Evolutionary conservation across 805 yeast species (phyloP), one percentile per base, ranked within the genome.

Genomic region (Yamadazyma tumulicola): DNA sequence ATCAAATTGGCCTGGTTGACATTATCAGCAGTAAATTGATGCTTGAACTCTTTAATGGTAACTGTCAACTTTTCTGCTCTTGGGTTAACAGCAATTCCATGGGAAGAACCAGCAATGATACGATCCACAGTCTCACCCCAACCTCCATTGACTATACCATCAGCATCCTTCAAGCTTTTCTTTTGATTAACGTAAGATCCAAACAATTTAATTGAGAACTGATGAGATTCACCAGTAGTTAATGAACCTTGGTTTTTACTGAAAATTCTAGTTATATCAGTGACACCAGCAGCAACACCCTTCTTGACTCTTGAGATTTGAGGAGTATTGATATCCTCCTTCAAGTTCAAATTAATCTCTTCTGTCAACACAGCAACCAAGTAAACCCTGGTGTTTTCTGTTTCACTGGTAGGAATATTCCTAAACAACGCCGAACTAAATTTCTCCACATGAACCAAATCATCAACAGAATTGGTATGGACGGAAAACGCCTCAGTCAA

Each of bases 91-190:
- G 89, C 91, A 35, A 85, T 76, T 43, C 95, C 95, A 35, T 74
- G 74, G 38, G 70, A 75, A 1, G 89, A 75, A 17, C 94, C 93
- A 11, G 75, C 55, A 43, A 87, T 80, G 41, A 87, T 83, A 48
- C 94, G 67, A 48, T 85, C 87, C 15, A 83, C 74, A 32, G 85
- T 61, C 42, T 82, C 89, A 61, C 96, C 96, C 96, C 96, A 87
- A 32, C 96, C 96, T 40, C 76, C 72, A 39, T 55, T 61, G n/a
- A 43, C 42, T 13, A 34, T 41, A 3, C 36, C 29, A 3, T 46
- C 48, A 9, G 43, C 40, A 6, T 35, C 40, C 22, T 38, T 38
- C 20, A 41, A 19, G 21, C 55, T 54, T 40, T 52, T 61, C 41
- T 64, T 64, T 19, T 59, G 61, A 39, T 67, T 68, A 46, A 79